A percentile compares a stretch with the other conserved stretches of the same genome.
phyloP scores from a whole-genome alignment of 2,329 filamentous ascomycete genomes.

The Hypoxylon sp. region DNA sequence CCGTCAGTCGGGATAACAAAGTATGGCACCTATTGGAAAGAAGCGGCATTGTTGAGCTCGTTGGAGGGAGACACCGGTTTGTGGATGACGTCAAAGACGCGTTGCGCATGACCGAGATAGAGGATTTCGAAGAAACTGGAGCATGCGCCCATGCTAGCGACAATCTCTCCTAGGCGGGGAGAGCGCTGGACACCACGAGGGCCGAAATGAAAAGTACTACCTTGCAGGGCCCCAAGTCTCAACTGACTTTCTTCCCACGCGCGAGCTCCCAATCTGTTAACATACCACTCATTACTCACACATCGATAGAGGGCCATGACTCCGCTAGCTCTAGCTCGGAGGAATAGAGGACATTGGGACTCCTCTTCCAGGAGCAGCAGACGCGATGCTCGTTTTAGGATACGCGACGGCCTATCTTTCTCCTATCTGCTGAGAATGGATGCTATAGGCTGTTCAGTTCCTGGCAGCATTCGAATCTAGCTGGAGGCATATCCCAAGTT shows the following conservation, averaged over 20 bases:
- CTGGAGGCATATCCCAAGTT: background rate
- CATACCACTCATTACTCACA: background rate
- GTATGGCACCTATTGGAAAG: conserved; percentile 81
- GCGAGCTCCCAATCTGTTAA: background rate
- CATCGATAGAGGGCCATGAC: background rate
- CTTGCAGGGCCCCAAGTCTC: background rate
- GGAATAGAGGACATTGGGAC: background rate
- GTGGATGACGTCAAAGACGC: conserved; percentile 88
- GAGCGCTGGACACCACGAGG: background rate
- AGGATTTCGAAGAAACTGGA: conserved; percentile 58
- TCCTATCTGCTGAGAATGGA: background rate
- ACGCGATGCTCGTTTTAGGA: background rate
- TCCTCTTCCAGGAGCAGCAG: background rate
- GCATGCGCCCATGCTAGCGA: conserved; percentile 42
- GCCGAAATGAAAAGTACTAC: background rate
- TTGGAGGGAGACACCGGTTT: conserved; percentile 84
- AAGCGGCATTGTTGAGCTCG: conserved; percentile 87
- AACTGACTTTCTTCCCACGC: background rate
- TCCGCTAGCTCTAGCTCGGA: background rate
- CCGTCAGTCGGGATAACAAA: conserved; percentile 64
- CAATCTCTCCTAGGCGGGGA: conserved; percentile 34
- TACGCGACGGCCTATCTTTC: background rate
- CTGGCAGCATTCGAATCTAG: background rate
- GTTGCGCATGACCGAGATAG: conserved; percentile 82
- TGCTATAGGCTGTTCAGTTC: background rate